A percentile compares a stretch with the other conserved stretches of the same genome.
phyloP scores from a whole-genome alignment of 768 basidiomycete genomes.

The Auricularia sp. region DNA sequence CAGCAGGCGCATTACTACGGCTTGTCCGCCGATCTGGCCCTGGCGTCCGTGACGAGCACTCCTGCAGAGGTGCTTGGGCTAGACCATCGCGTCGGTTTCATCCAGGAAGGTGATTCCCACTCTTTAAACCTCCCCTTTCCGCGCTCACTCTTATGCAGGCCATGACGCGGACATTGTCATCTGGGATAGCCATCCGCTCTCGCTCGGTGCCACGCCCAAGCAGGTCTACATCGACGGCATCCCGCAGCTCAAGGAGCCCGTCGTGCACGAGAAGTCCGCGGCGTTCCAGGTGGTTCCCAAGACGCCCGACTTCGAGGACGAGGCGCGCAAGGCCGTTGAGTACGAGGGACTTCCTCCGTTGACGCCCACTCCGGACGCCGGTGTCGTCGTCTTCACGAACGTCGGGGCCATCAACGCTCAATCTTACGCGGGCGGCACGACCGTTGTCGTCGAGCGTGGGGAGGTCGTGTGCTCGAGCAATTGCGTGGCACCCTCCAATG shows the following conservation, averaged over 20 bases:
- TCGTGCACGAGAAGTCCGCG: slow-evolving; percentile 43
- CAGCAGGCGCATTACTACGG: slow-evolving; percentile 67
- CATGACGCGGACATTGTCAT: slow-evolving; percentile 71
- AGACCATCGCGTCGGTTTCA: slow-evolving; percentile 64
- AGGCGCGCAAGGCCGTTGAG: slow-evolving; percentile 41
- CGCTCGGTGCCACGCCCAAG: slow-evolving; percentile 65
- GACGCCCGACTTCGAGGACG: slow-evolving; percentile 52
- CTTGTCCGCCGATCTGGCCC: slow-evolving; percentile 50
- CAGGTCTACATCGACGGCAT: slow-evolving; percentile 86
- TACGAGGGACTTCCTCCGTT: slow-evolving; percentile 63
- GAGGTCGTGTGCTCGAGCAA: slow-evolving; percentile 41
- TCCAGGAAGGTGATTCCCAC: slow-evolving; percentile 39
- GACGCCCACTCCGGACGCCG: slow-evolving; percentile 27
- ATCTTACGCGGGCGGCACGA: slow-evolving; percentile 6
- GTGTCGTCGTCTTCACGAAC: slow-evolving; percentile 50
- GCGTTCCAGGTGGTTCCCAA: slow-evolving; percentile 43
- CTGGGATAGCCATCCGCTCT: slow-evolving; percentile 71
- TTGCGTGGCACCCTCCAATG: slow-evolving; percentile 11
- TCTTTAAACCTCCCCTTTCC: background rate
- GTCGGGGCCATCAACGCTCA: slow-evolving; percentile 43
- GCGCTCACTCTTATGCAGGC: slow-evolving; percentile 26
- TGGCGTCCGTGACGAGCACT: slow-evolving; percentile 61
- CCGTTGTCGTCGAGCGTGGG: slow-evolving; percentile 44
- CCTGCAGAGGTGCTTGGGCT: slow-evolving; percentile 63
- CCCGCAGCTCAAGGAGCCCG: slow-evolving; percentile 45